Base-by-base conservation (phyloP, 2,329 filamentous ascomycete species). In the Fulvia fulva region DNA sequence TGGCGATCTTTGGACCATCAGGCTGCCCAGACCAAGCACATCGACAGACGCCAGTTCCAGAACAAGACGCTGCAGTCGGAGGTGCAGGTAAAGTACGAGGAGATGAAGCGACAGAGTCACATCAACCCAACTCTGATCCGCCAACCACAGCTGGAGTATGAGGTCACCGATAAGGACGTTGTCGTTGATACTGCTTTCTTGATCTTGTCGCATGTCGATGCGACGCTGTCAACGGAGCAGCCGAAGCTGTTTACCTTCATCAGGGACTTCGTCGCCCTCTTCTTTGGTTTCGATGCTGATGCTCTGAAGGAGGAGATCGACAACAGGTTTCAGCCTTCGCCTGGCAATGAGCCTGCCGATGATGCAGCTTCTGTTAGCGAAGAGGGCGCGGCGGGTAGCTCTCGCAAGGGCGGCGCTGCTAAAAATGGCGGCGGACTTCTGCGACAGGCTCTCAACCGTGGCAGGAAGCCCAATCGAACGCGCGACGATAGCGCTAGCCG, bases 1-100 rank as follows among this genome's bases (percentile, higher is more conserved):
- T 90, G 95, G 77, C 95, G 91, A 78, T 96, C 91, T 73, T 84
- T 99, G 53, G 94, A 99, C 70, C 94, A 99, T 70, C 96, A 97
- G 83, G 91, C 91, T 21, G 91, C 96, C 59, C 87, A 91, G 54
- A 89, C 91, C 68, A 96, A 94, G 77, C 85, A 87, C 63, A 87
- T 83, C 37, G 94, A 99, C 76, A 97, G 83, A 88, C 61, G 91
- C 66, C 88, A 90, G 65, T 89, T 97, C 60, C 89, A 93, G 51
- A 87, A 88, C 3, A 97, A 97, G 76, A 89, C 93, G 58, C 84
- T 99, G 11, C 87, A 94, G 32, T 89, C 91, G 67, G 87, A 94
- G 59, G 92, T 97, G 71, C 91, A 94, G 74, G 91, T 90, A 51
- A 95, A 91, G 73, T 89, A 93, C 66, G 92, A 97, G 72, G 92